Base-by-base conservation (phyloP, 2,329 filamentous ascomycete species). In the Verticillium isaacii region DNA sequence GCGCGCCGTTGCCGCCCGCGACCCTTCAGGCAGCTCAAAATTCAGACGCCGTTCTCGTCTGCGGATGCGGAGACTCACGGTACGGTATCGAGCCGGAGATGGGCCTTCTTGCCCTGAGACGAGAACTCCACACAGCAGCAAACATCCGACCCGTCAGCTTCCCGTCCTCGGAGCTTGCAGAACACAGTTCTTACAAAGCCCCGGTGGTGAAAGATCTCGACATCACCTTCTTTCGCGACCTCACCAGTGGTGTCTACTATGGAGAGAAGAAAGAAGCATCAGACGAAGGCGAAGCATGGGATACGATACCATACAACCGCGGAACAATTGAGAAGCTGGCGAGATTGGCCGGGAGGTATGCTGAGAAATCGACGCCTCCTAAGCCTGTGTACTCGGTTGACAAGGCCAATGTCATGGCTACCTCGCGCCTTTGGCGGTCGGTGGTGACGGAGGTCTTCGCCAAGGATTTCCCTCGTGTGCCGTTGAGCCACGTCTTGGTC, bases 71-170 rank as follows among this genome's bases (percentile, higher is more conserved):
- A 19, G 60, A 66, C 15, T 58, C 59, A 11, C 29, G 34, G 12
- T 62, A 59, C 66, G 76, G 66, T 75, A 85, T 92, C 62, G 86
- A 89, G 60, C 89, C 89, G 5, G 89, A 92, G 70, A 89, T 92
- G 76, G 89, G 89, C 62, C 84, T 92, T 67, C 84, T 92, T 63
- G 82, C 80, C 61, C 87, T 92, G 50, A 87, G 89, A 73, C 91
- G 92, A 75, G 85, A 91, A 72, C 87, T 67, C 25, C 61, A 50
- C 41, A 58, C 50, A 7, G 60, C 23, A 5, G 62, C 60, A 91
- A 92, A 92, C 79, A 83, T 92, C 23, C 83, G 90, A 17, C 89
- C 89, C 6, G 91, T 89, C 80, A 90, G 89, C 80, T 92, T 92
- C 77, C 89, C 89, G 57, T 89, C 89, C 0, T 86, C 89, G 58